Evolutionary conservation across 2,329 filamentous ascomycete species (phyloP), one percentile per base, ranked within the genome.

Genomic region (Aspergillus nomiae): DNA sequence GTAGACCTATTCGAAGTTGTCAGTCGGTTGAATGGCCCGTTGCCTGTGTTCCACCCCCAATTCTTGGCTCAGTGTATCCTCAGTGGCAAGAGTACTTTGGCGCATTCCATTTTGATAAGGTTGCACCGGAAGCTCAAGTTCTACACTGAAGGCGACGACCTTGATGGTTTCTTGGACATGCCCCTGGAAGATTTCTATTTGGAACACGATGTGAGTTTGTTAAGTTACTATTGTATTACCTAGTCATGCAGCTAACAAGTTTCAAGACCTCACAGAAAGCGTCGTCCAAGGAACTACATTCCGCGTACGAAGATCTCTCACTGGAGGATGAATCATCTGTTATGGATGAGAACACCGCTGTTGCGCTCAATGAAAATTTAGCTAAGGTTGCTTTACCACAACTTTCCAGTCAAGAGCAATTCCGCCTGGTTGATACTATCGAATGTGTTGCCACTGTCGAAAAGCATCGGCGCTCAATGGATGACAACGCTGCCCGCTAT

Each of bases 31-130:
- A 98, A 97, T 72, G 92, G 92, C 0, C 91, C 94, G 2, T 81
- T 98, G 8, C 92, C 95, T 0, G 85, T 96, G 2, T 99, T 96
- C 70, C 94, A 99, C 71, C 95, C 95, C 0, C 92, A 96, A 71
- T 92, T 97, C 63, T 79, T 98, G 30, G 90, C 91, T 58, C 92
- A 97, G 75, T 94, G 91, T 70, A 92, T 96, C 43, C 82, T 97
- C 30, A 86, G 89, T 24, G 94, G 94, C 0, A 96, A 96, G 74
- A 85, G 85, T 38, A 75, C 78, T 4, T 77, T 92, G 7, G 92
- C 95, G 2, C 89, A 92, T 68, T 84, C 83, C 11, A 88, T 97
- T 11, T 77, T 98, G 32, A 81, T 91, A 58, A 86, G 86, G 7
- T 81, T 99, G 26, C 85, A 93, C 70, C 87, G 89, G 70, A 90